phyloP scores from a whole-genome alignment of 306 rosid species.

The Senna siamea region DNA sequence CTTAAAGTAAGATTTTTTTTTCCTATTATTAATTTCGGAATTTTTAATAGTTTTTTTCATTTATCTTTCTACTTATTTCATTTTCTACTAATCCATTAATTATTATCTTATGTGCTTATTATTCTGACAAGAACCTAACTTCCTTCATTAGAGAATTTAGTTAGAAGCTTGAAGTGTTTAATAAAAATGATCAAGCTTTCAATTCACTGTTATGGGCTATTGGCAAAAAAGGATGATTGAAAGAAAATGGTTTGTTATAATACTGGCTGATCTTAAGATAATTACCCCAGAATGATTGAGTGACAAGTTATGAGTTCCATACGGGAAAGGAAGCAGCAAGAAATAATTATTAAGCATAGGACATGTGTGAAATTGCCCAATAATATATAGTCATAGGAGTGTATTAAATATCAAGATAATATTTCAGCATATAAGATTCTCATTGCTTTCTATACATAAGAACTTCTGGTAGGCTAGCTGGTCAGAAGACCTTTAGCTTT shows the following conservation, averaged over 20 bases:
- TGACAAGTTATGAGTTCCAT: slow-evolving; percentile 9
- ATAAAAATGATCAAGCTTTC: not conserved
- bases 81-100: not conserved
- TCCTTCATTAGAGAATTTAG: not conserved
- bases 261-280: slow-evolving; percentile 27
- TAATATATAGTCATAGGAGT: not conserved
- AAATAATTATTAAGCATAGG: not conserved
- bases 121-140: not conserved
- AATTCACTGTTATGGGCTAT: not conserved
- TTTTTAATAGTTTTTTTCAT: not conserved
- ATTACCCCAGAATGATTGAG: slow-evolving; percentile 13
- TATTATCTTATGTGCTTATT: not conserved
- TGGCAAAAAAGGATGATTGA: not conserved
- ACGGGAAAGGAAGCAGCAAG: slow-evolving; percentile 12
- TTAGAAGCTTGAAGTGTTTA: not conserved
- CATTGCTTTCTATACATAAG: slow-evolving; percentile 4
- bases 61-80: not conserved
- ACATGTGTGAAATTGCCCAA: not conserved
- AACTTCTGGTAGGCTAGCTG: not conserved
- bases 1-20: slow-evolving; percentile 61
- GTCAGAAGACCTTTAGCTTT: not conserved
- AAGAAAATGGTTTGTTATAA: slow-evolving; percentile 27
- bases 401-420: slow-evolving; percentile 10
- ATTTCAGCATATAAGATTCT: slow-evolving; percentile 14
- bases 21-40: not conserved